These are phyloP conservation scores for Trichomonas vaginalis DNA, from an alignment of 208 protist species.

Conservation along the genomic window DNA sequence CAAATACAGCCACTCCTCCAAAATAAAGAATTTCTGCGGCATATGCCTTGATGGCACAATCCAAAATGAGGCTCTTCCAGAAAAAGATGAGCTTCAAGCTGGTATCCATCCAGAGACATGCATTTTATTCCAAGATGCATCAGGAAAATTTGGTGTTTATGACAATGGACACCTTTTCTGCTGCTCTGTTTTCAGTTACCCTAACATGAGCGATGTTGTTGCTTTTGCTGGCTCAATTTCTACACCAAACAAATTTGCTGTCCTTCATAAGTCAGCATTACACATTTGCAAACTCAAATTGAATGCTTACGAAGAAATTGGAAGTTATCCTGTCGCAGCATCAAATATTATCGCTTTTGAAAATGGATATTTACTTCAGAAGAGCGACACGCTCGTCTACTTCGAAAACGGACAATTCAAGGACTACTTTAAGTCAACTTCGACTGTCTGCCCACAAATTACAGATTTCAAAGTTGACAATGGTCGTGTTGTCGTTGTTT, in stretches of 20 bases:
- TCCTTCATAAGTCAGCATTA: neutral
- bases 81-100: neutral
- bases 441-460: neutral
- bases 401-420: neutral
- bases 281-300: neutral
- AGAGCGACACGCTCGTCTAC: neutral
- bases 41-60: neutral
- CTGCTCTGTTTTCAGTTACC: neutral
- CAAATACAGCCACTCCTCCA: neutral
- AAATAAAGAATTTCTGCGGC: neutral
- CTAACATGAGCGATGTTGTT: neutral
- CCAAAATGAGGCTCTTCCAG: neutral
- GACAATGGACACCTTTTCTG: neutral
- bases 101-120: neutral
- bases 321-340: neutral
- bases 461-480: neutral
- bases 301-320: neutral
- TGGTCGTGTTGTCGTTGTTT: neutral
- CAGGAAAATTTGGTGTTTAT: neutral
- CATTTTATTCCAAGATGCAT: neutral
- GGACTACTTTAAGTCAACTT: neutral
- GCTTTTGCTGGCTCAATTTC: neutral
- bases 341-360: neutral
- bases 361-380: neutral
- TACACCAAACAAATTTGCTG: neutral